A percentile compares a stretch with the other conserved stretches of the same genome.
Conservation (phyloP, 345 rosid species). For the Euphorbia tirucalli region DNA sequence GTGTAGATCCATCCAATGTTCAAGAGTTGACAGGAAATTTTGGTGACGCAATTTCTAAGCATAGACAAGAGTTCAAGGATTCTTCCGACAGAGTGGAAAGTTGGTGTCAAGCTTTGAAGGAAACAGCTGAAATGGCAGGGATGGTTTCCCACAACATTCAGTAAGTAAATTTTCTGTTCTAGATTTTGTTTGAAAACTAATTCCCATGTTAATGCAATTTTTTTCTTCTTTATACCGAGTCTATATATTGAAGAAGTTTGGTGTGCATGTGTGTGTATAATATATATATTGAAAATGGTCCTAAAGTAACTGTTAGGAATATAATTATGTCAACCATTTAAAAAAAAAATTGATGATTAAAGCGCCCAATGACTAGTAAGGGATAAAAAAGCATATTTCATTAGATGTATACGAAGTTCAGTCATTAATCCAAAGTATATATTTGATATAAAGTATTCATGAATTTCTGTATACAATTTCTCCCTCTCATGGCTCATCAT, state of each 20-base stretch:
- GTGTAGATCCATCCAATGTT: neutral
- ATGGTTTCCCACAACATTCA: neutral
- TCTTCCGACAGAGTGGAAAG: neutral
- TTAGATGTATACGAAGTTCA: too few species aligned
- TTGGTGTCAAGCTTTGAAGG: constrained; percentile 1
- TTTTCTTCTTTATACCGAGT: neutral
- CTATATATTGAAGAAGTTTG: too few species aligned
- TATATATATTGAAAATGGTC: too few species aligned
- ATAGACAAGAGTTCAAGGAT: neutral
- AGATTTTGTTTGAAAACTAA: neutral
- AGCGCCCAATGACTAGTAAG: too few species aligned
- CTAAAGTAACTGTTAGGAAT: too few species aligned
- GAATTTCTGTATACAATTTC: neutral
- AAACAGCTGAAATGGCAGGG: neutral
- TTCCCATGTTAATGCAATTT: neutral
- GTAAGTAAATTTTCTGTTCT: neutral
- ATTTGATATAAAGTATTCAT: too few species aligned
- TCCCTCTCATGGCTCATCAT: neutral
- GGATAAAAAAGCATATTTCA: too few species aligned
- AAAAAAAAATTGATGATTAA: too few species aligned
- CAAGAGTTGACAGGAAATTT: neutral
- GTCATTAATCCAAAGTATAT: too few species aligned
- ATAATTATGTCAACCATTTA: too few species aligned
- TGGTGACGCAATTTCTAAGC: neutral
- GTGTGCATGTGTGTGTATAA: too few species aligned